phyloP scores from a whole-genome alignment of 495 filamentous ascomycete species.

The Trichoderma gamsii region DNA sequence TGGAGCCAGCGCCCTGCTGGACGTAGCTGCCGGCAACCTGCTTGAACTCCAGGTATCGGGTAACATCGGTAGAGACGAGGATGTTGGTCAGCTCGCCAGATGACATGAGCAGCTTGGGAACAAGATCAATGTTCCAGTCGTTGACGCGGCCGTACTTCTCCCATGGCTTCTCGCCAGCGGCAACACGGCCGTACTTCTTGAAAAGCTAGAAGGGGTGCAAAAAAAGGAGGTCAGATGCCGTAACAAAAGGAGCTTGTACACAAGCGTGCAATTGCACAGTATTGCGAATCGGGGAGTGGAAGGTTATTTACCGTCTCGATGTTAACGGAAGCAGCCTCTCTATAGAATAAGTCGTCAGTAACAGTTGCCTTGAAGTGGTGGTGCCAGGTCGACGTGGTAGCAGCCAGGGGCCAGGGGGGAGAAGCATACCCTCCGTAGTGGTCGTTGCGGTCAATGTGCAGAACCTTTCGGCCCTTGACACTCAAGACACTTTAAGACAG shows the following conservation, averaged over 20 bases:
- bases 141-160: slow-evolving; percentile 93
- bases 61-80: slow-evolving; percentile 93
- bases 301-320: slow-evolving; percentile 67
- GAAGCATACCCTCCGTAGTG: slow-evolving; percentile 87
- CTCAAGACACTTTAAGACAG: slow-evolving; percentile 70
- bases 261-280: slow-evolving; percentile 8
- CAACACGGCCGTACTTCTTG: slow-evolving; percentile 85
- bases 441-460: slow-evolving; percentile 98
- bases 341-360: slow-evolving; percentile 37
- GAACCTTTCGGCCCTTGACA: slow-evolving; percentile 97
- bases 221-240: slow-evolving; percentile 25
- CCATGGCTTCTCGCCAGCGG: slow-evolving; percentile 83
- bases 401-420: background rate
- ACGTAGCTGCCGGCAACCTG: slow-evolving; percentile 98
- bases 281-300: slow-evolving; percentile 19
- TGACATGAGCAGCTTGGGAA: slow-evolving; percentile 97
- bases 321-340: slow-evolving; percentile 90
- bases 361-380: slow-evolving; percentile 10
- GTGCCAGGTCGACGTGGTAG: background rate
- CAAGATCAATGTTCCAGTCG: slow-evolving; percentile 99
- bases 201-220: slow-evolving; percentile 57
- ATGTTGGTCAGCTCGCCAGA: slow-evolving; percentile 98
- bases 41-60: slow-evolving; percentile 95
- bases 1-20: slow-evolving; percentile 73
- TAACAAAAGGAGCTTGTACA: slow-evolving; percentile 6